Evolutionary conservation across 768 basidiomycete species (phyloP).

Genomic region (Lactarius quietus): DNA sequence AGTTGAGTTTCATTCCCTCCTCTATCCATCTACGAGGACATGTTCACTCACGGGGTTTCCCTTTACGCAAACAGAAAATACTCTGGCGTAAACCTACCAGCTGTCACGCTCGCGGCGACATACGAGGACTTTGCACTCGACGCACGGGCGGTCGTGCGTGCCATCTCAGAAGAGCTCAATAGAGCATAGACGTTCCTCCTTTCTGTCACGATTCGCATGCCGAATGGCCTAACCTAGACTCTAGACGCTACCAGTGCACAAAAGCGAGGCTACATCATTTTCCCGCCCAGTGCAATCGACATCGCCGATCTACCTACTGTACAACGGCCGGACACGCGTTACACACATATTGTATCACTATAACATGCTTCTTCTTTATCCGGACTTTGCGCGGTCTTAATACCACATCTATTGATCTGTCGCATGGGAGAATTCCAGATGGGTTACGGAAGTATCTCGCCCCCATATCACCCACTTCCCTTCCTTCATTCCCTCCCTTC

Average conservation of each 20-base stretch:
- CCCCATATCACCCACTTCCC: not conserved
- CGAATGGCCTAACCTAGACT: not conserved
- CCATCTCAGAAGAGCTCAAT: constrained; percentile 19
- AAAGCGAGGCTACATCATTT: not conserved
- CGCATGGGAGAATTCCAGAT: not conserved
- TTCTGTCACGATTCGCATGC: not conserved
- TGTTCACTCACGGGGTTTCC: not conserved
- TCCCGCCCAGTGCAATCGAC: not conserved
- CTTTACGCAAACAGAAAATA: constrained; percentile 13
- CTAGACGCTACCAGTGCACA: not conserved
- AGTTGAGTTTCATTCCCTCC: constrained; percentile 6
- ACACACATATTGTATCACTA: not conserved
- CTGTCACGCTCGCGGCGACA: not conserved
- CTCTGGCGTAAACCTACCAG: constrained; percentile 10
- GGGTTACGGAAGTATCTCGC: not conserved
- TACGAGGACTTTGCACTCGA: constrained; percentile 19
- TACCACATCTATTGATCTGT: not conserved
- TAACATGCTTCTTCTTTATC: not conserved
- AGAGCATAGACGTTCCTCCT: not conserved
- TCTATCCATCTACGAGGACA: not conserved
- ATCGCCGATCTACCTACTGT: not conserved
- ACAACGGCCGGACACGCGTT: not conserved
- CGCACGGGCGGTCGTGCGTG: constrained; percentile 15
- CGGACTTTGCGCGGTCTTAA: not conserved
- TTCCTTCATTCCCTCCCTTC: not conserved